These are phyloP conservation scores for Ceratobasidium sp. DNA, from an alignment of 1,284 basidiomycete species.

Conservation along the genomic window DNA sequence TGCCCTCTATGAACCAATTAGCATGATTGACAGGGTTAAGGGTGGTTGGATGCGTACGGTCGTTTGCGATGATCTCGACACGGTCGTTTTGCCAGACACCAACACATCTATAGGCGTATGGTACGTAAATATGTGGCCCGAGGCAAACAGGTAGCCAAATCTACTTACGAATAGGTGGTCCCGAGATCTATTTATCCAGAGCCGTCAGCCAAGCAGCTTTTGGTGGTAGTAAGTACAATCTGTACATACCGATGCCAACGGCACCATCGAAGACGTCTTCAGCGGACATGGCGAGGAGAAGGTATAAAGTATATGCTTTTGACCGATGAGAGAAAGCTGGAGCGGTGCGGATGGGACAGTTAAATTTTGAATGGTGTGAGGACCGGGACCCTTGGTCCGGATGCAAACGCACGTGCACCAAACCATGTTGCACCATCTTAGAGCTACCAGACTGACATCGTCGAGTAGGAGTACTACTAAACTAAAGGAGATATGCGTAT, in stretches of 20 bases:
- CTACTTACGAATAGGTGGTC: conserved; percentile 86
- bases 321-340: conserved; percentile 47
- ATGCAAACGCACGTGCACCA: conserved; percentile 32
- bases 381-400: conserved; percentile 24
- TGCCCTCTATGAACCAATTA: conserved; percentile 77
- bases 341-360: conserved; percentile 47
- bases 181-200: conserved; percentile 55
- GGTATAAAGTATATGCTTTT: too few relatives aligned
- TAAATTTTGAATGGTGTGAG: conserved; percentile 39
- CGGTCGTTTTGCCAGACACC: conserved; percentile 99
- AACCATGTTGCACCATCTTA: conserved; percentile 21
- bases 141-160: background rate
- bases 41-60: conserved; percentile 67
- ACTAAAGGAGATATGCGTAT: background rate
- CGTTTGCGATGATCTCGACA: conserved; percentile 98
- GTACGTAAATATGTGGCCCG: conserved; percentile 22
- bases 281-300: conserved; percentile 71
- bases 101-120: conserved; percentile 71
- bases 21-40: conserved; percentile 44
- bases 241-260: conserved; percentile 80
- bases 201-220: conserved; percentile 36
- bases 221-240: background rate
- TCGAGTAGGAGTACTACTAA: background rate
- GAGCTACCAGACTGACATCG: background rate
- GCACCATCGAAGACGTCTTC: conserved; percentile 97